Evolutionary conservation across 139 green algal genomes (phyloP), one percentile per base, ranked within the genome.

Genomic region (Protoeuglena noctilucae): DNA sequence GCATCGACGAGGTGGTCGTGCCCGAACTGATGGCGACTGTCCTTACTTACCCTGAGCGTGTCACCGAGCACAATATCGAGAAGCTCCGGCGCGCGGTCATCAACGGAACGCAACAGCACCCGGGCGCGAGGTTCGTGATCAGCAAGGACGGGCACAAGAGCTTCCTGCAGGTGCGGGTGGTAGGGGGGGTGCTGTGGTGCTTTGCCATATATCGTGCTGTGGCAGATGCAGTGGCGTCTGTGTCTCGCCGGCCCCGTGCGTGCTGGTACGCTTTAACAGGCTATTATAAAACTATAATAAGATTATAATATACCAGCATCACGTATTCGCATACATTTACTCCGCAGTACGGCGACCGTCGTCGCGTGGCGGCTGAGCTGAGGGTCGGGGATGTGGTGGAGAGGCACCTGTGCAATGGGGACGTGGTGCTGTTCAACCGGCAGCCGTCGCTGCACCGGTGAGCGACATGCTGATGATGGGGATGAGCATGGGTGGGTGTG

Each of bases 371-470:
- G 0, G 53, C 65, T 1, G 82, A 95, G 58, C 76, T 95, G 23
- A 82, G 78, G 56, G 68, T 81, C 19, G 88, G 88, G 7, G 83
- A 95, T 67, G 56, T 89, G 2, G 88, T 96, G 64, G 88, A 96
- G 64, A 64, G 88, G 2, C 88, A 96, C 71, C 70, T 96, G 27
- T 55, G 73, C 40, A 57, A 96, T 58, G 91, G 87, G 14, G 91
- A 98, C 63, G 67, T 96, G 23, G 79, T 97, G 28, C 80, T 98
- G 17, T 98, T 98, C 80, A 98, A 98, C 78, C 81, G 91, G 19
- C 91, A 98, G 72, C 91, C 91, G 58, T 86, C 69, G 3, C 74
- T 96, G 52, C 34, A 43, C 34, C 66, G 85, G n/a, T n/a, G n/a
- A n/a, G n/a, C n/a, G n/a, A n/a, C n/a, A n/a, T n/a, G n/a, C n/a